These are phyloP conservation scores for Blastocystis sp. DNA, from an alignment of 352 stramenopile genomes.

Conservation along the genomic window DNA sequence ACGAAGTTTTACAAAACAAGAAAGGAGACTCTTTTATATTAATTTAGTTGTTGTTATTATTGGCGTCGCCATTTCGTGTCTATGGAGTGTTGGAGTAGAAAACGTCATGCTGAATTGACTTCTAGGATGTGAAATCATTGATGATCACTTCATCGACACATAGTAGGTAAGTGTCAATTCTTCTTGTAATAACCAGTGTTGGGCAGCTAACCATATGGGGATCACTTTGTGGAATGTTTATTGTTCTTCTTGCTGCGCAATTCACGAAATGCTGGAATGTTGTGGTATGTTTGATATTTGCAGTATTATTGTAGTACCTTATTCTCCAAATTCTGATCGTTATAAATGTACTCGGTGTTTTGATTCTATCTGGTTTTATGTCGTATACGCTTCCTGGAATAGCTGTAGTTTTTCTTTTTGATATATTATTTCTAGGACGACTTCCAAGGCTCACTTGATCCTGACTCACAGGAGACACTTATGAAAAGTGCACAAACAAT, in stretches of 20 bases:
- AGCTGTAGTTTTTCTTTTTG: not conserved
- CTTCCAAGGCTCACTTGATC: not conserved
- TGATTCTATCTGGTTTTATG: not conserved
- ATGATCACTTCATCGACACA: not conserved
- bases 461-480: not conserved
- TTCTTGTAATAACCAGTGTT: not conserved
- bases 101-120: not conserved
- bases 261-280: not conserved
- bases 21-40: not conserved
- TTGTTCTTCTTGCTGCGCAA: not conserved
- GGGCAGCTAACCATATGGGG: not conserved
- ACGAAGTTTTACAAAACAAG: constrained; percentile 6
- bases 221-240: not conserved
- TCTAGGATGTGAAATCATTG: not conserved
- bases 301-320: not conserved
- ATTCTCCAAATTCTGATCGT: constrained; percentile 1
- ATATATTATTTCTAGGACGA: not conserved
- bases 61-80: not conserved
- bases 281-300: not conserved
- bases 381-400: not conserved
- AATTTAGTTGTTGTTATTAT: not conserved
- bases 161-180: not conserved
- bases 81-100: not conserved
- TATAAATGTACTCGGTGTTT: not conserved
- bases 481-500: not conserved